Base-by-base conservation (phyloP, 2,329 filamentous ascomycete species). In the Xylariales sp. region DNA sequence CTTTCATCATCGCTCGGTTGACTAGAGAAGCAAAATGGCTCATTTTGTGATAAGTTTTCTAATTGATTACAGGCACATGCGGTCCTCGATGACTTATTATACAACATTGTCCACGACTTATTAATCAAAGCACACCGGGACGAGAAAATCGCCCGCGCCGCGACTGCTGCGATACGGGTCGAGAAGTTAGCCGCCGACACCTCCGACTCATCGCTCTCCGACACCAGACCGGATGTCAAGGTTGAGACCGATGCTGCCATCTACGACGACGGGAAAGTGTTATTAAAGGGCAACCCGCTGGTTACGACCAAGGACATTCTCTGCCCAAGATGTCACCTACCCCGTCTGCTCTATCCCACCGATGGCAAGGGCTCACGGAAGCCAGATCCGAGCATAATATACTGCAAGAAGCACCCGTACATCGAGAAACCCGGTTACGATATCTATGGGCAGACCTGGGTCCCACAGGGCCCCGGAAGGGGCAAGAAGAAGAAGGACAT, bases 361-460 rank as follows among this genome's bases (percentile, higher is more conserved):
- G 81, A 84, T 52, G 83, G 83, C 50, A 81, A 77, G 51, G 82
- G 83, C 31, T 73, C 81, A 11, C 66, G 65, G 52, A 79, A 78
- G 54, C 81, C 81, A 29, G 78, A 83, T 41, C 84, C 84, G 0
- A 69, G 73, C 46, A 68, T 81, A 48, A 78, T 83, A 48, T 90
- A 89, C 69, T 91, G 86, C 72, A 87, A 86, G 61, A 81, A 81
- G 47, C 80, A 84, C 43, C 85, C 85, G 1, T 90, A 84, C 67
- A 85, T 88, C 43, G 78, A 86, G 49, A 82, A 85, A 56, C 71
- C 79, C 3, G 84, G 84, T 43, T 85, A 81, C 63, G 85, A 91
- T 60, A 87, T 90, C 47, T 89, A 89, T 60, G 85, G 84, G 35
- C 87, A 89, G 61, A 86, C 83, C 19, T 90, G 86, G 74, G 81